phyloP scores from a whole-genome alignment of 352 stramenopile species.

The Phytophthora chlamydospora region DNA sequence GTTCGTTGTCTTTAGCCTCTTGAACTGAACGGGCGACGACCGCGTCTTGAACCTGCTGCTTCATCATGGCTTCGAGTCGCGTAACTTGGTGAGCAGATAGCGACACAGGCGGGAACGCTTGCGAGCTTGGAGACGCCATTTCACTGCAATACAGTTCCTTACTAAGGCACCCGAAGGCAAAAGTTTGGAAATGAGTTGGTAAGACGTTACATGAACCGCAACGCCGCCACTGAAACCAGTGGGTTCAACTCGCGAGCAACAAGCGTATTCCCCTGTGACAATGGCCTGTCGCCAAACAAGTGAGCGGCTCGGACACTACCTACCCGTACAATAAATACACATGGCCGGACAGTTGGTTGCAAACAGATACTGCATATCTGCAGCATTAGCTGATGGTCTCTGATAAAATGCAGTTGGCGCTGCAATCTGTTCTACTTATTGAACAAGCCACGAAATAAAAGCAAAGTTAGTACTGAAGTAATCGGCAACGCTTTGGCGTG shows the following conservation, averaged over 20 bases:
- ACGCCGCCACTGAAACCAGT: not conserved
- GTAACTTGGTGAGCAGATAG: conserved; percentile 30
- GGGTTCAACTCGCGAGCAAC: not conserved
- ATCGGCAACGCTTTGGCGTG: no score
- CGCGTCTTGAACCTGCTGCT: conserved; percentile 51
- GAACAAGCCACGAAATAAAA: not conserved
- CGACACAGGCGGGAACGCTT: conserved; percentile 36
- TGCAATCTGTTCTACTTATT: no score
- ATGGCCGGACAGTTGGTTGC: conserved; percentile 14
- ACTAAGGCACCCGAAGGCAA: not conserved
- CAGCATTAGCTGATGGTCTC: no score
- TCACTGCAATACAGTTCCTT: not conserved
- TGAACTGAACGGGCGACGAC: conserved; percentile 37
- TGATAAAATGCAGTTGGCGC: no score
- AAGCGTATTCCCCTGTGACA: conserved; percentile 12
- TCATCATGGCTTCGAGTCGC: conserved; percentile 47
- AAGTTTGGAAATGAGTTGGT: conserved; percentile 30
- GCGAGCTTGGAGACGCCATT: conserved; percentile 12
- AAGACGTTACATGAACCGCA: conserved; percentile 5
- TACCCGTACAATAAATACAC: conserved; percentile 12
- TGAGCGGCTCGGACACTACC: conserved; percentile 2
- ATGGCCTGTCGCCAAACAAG: conserved; percentile 17
- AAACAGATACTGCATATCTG: no score
- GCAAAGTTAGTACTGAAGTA: not conserved
- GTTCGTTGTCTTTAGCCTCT: conserved; percentile 17